Evolutionary conservation across 306 rosid genomes (phyloP), one percentile per base, ranked within the genome.

Genomic region (Malus orientalis): DNA sequence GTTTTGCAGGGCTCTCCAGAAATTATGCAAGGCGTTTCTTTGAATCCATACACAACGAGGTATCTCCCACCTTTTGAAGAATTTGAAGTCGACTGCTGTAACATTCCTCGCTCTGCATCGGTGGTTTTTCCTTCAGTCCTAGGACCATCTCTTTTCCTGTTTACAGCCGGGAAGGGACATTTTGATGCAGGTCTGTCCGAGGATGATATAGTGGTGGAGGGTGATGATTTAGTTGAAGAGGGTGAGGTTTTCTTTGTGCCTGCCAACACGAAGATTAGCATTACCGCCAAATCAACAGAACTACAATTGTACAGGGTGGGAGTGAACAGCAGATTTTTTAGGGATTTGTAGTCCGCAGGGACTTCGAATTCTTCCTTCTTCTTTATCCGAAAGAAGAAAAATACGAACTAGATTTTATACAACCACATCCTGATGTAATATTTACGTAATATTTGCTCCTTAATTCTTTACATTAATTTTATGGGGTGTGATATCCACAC

Each of bases 261-360:
- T 60, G 76, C 87, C 71, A 63, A 73, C 40, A 73, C 71, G 68
- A 76, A 76, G 55, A 67, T 80, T 49, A 71, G 75, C 71, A 27
- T 80, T 49, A 84, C 74, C 19, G 76, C 84, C 33, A 61, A 19
- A 67, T 62, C 82, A 20, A 15, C 23, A 9, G 82, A 80, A 33
- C 71, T 84, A 65, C 87, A 74, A 5, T 23, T 84, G 77, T 84
- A 76, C 33, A 80, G 87, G 33, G 87, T 83, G 67, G 87, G 87
- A 59, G 84, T 81, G 29, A 84, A 84, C 79, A 80, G 78, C 82
- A 76, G 70, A 68, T 68, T 80, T 47, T 84, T 73, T 73, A 44
- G 57, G 44, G 87, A 61, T 67, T 63, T 70, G 40, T 84, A 77
- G 81, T 51, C 74, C 36, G 32, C 79, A 44, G 29, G 32, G 11